Conservation (phyloP, 345 rosid species). For the Laguncularia racemosa region DNA sequence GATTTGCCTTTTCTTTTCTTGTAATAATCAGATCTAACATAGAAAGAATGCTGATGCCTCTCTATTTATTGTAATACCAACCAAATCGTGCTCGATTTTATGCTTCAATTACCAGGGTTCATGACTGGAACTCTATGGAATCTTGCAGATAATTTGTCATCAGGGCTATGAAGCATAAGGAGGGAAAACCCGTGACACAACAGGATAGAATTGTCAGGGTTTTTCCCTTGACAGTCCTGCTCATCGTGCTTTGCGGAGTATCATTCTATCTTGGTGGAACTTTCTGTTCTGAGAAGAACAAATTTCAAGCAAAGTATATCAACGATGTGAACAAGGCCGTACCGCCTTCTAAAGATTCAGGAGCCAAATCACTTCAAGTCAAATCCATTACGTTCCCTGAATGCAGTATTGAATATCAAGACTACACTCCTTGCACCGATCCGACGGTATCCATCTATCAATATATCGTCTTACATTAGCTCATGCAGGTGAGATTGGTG, state of each 20-base stretch:
- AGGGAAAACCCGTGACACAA: slow-evolving; percentile 50
- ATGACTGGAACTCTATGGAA: neutral
- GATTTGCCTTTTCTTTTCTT: too few species aligned
- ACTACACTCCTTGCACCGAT: slow-evolving; percentile 98
- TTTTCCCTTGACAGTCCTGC: slow-evolving; percentile 43
- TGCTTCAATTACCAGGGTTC: too few species aligned
- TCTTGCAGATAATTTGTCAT: slow-evolving; percentile 22
- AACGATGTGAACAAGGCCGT: slow-evolving; percentile 31
- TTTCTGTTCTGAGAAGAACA: slow-evolving; percentile 56
- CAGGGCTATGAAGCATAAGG: slow-evolving; percentile 70
- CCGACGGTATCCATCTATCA: slow-evolving; percentile 48
- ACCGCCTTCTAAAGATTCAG: slow-evolving; percentile 44
- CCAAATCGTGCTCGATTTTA: too few species aligned
- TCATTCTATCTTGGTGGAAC: slow-evolving; percentile 92
- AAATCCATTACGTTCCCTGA: slow-evolving; percentile 56
- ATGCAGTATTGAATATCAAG: slow-evolving; percentile 80
- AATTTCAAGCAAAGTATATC: slow-evolving; percentile 18
- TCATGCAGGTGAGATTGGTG: neutral
- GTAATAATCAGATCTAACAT: too few species aligned
- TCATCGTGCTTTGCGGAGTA: slow-evolving; percentile 59
- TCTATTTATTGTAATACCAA: too few species aligned
- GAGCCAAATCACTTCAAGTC: slow-evolving; percentile 39
- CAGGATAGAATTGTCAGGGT: slow-evolving; percentile 42
- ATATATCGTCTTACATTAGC: neutral
- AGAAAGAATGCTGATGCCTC: too few species aligned